These are phyloP conservation scores for Perkinsela sp. DNA, from an alignment of 208 protist genomes.

Conservation along the genomic window DNA sequence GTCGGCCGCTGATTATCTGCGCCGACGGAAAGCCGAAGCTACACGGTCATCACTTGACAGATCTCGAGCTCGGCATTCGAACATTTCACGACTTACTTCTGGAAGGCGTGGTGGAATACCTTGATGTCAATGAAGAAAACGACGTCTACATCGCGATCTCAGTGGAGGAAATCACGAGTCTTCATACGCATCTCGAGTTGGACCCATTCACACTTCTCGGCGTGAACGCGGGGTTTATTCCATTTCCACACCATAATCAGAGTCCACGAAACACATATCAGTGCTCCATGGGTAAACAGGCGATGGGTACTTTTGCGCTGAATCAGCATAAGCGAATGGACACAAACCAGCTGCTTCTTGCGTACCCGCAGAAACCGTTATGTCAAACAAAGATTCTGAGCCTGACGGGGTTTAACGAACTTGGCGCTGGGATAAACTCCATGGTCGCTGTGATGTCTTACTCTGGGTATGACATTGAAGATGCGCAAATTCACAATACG, in stretches of 20 bases:
- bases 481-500: conserved; percentile 86
- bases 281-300: conserved; percentile 85
- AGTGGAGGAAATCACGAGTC: conserved; percentile 9
- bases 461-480: conserved; percentile 94
- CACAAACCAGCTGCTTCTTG: conserved; percentile 72
- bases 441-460: conserved; percentile 84
- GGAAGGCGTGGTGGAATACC: conserved; percentile 66
- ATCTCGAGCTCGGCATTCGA: conserved; percentile 13
- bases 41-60: conserved; percentile 20
- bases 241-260: conserved; percentile 88
- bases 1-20: conserved; percentile 6
- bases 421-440: conserved; percentile 82
- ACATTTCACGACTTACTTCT: conserved; percentile 60
- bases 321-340: conserved; percentile 79
- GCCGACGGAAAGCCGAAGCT: conserved; percentile 17
- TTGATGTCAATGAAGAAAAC: conserved; percentile 58
- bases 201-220: conserved; percentile 86
- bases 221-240: conserved; percentile 78
- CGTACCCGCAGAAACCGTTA: conserved; percentile 81
- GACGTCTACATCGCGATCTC: conserved; percentile 41
- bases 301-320: conserved; percentile 74
- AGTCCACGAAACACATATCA: conserved; percentile 84
- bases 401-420: conserved; percentile 69
- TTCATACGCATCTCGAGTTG: conserved; percentile 85
- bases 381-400: conserved; percentile 66